Percentiles rank a stretch among this genome's conserved stretches.
Conservation (phyloP, 2,329 filamentous ascomycete genomes). For the Arthrobotrys entomopaga region DNA sequence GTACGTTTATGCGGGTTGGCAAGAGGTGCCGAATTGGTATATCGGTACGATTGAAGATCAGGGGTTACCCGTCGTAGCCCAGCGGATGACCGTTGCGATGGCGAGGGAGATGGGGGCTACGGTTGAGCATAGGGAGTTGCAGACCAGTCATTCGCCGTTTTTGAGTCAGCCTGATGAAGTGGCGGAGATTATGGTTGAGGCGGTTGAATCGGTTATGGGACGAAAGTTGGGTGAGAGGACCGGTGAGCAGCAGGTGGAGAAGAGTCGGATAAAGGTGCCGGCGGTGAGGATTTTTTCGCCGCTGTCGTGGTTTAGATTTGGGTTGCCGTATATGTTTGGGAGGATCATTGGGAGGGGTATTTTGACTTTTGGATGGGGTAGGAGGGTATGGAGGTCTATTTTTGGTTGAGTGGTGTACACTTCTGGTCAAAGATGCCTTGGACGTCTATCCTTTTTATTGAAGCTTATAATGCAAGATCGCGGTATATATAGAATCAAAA, state of each 20-base stretch:
- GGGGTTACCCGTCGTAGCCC: slow-evolving; percentile 62
- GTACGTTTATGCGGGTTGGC: slow-evolving; percentile 65
- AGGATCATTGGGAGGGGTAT: slow-evolving; percentile 49
- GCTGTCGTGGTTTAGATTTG: slow-evolving; percentile 54
- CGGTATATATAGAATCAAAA: too few species aligned
- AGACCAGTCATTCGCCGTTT: slow-evolving; percentile 66
- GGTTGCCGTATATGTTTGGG: slow-evolving; percentile 50
- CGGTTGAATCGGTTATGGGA: slow-evolving; percentile 60
- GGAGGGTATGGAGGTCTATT: slow-evolving; percentile 35
- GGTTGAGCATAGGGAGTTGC: slow-evolving; percentile 63
- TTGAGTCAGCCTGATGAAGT: slow-evolving; percentile 65
- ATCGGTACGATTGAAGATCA: slow-evolving; percentile 64
- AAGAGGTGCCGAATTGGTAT: slow-evolving; percentile 66
- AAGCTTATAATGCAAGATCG: too few species aligned
- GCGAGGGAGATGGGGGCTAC: slow-evolving; percentile 62
- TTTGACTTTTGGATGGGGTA: slow-evolving; percentile 36
- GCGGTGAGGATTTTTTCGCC: slow-evolving; percentile 41
- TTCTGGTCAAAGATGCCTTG: too few species aligned
- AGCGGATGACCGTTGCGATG: slow-evolving; percentile 62
- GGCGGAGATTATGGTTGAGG: slow-evolving; percentile 62
- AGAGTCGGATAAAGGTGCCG: slow-evolving; percentile 29
- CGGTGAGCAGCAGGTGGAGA: slow-evolving; percentile 3
- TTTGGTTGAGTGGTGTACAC: background rate
- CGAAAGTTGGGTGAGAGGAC: slow-evolving; percentile 40
- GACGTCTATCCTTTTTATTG: too few species aligned